Base-by-base conservation (phyloP, 108 stramenopile genomes). In the Thalassiosira profunda region DNA sequence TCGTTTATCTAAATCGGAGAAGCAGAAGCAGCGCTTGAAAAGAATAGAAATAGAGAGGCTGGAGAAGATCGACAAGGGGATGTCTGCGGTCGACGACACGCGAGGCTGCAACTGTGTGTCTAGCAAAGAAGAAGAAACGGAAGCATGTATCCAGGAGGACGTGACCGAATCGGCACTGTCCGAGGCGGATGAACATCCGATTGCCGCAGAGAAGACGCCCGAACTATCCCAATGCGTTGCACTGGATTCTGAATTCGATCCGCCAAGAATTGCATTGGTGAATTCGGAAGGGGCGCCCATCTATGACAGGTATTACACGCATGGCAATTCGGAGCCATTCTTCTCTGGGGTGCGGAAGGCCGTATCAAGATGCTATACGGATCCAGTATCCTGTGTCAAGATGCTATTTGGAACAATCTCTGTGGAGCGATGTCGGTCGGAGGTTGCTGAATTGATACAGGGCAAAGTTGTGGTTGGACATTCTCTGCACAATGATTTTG, bases 401-500 rank as follows among this genome's bases (percentile, higher is more conserved):
- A n/a, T n/a, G n/a, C n/a, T n/a, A n/a, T n/a, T n/a, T n/a, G n/a
- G 20, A 11, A 84, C 84, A 52, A 14, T 92, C 7, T 35, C 81
- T 0, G 90, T 93, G 53, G 71, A 74, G 6, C 64, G 87, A 23
- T 92, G 88, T 40, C 81, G 88, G 38, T n/a, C 56, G 4, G 53
- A 59, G n/a, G 95, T 97, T 10, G 74, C 80, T 3, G 56, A 60
- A 15, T 29, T 93, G 11, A 56, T 97, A 3, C 60, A 73, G 20
- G 96, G 83, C 11, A 97, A 94, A 60, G 81, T 98, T n/a, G 41
- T 98, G 2, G 86, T 99, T 11, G 98, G 98, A 3, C 95, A 99
- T 72, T 87, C 83, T 7, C 72, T 99, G 24, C 70, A 84, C 17
- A 95, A 91, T 46, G 96, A 97, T 60, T 67, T 99, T 29, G 61